Evolutionary conservation across 352 stramenopile species (phyloP), one percentile per base, ranked within the genome.

Genomic region (Peronospora destructor): DNA sequence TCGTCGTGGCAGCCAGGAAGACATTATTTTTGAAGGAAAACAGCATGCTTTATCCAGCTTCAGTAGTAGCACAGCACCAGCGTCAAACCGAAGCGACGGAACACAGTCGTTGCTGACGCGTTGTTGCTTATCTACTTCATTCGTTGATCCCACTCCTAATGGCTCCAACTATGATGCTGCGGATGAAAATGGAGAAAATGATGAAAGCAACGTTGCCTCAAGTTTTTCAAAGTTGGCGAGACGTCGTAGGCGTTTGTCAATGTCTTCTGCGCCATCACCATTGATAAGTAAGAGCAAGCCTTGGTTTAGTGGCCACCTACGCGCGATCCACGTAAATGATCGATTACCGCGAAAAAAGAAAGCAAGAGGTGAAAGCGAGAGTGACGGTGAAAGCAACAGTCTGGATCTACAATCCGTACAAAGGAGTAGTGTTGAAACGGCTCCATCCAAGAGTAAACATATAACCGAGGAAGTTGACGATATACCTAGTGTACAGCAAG

Each of bases 231-330:
- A 21, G 8, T 61, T 57, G 7, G 40, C 45, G 44, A 49, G 57
- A 45, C 62, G 58, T 26, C 53, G 51, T 44, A 45, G 51, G 7
- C 50, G 53, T 43, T 51, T 33, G 16, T 73, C 72, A 7, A 62
- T 73, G 23, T 54, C 64, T 10, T 47, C 52, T 19, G 14, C 40
- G 14, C 30, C 53, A 36, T 64, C 53, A 17, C 21, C 55, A 21
- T 56, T 60, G 28, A 63, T 60, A 43, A 57, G 5, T 16, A 72
- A 69, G 44, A 72, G 47, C 33, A 68, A 68, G 13, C 54, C 68
- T 10, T 90, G 78, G 78, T 87, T 86, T 45, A 83, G 74, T 43
- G 72, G 73, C 0, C 75, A 90, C 45, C 62, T 89, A 19, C 63
- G 70, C 19, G 78, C 78, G 6, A 86, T 89, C 56, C 78, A 89